Percentiles rank a stretch among this genome's conserved stretches.
phyloP scores from a whole-genome alignment of 2,329 filamentous ascomycete genomes.

The Pseudocercospora eumusae region DNA sequence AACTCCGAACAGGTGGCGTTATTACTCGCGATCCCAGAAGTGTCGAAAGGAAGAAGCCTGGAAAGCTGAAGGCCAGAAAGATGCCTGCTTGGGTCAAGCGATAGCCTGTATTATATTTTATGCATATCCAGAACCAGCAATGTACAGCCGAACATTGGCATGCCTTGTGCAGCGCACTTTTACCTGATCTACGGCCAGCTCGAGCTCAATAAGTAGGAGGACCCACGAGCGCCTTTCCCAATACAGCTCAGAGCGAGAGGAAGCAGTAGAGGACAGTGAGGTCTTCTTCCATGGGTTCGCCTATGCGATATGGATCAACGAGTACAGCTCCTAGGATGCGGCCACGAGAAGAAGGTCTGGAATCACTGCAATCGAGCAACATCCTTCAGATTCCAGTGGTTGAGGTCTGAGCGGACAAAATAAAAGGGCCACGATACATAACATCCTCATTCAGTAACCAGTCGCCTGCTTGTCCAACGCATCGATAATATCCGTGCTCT shows the following conservation, averaged over 20 bases:
- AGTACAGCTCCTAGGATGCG: too few species aligned
- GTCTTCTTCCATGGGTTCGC: too few species aligned
- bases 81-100: conserved; percentile 97
- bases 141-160: background rate
- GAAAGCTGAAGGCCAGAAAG: conserved; percentile 95
- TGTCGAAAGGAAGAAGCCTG: conserved; percentile 98
- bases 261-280: too few species aligned
- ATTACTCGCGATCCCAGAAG: conserved; percentile 86
- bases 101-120: conserved; percentile 40
- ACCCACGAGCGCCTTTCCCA: background rate
- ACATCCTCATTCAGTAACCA: background rate
- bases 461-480: conserved; percentile 21
- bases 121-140: conserved; percentile 2
- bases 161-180: background rate
- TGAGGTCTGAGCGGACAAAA: too few species aligned
- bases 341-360: too few species aligned
- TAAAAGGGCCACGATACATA: too few species aligned
- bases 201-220: background rate
- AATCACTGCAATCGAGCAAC: too few species aligned
- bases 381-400: too few species aligned
- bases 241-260: too few species aligned
- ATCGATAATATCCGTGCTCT: conserved; percentile 25
- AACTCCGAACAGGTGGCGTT: conserved; percentile 69
- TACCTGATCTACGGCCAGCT: background rate
- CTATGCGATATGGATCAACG: too few species aligned